Conservation (phyloP, 2,329 filamentous ascomycete species). For the Ambrosiella xylebori region DNA sequence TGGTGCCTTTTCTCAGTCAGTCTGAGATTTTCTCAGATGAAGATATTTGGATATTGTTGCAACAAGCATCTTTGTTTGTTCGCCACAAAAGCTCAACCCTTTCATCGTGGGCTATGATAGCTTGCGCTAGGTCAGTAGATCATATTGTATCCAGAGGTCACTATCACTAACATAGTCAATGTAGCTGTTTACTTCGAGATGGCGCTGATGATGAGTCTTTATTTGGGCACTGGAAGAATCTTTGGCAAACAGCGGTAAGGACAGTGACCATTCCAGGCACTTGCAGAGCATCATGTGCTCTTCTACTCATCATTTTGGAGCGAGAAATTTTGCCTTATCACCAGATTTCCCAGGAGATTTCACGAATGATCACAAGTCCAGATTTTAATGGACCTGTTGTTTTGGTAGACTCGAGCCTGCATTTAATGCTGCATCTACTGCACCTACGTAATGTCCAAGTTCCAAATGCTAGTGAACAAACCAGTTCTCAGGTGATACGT, state of each 20-base stretch:
- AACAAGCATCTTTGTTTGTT: slow-evolving; percentile 38
- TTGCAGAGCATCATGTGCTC: slow-evolving; percentile 59
- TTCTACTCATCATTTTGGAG: slow-evolving; percentile 52
- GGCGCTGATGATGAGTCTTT: slow-evolving; percentile 10
- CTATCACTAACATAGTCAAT: slow-evolving; percentile 14
- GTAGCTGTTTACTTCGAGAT: slow-evolving; percentile 19
- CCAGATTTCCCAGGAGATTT: slow-evolving; percentile 49
- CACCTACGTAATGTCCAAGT: slow-evolving; percentile 48
- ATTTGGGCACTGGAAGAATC: slow-evolving; percentile 43
- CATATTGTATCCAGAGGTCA: neutral
- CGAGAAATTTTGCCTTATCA: slow-evolving; percentile 49
- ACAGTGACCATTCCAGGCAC: slow-evolving; percentile 51
- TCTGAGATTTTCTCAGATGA: slow-evolving; percentile 29
- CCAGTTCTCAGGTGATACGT: slow-evolving; percentile 53
- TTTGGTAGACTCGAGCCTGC: slow-evolving; percentile 62
- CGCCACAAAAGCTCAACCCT: slow-evolving; percentile 51
- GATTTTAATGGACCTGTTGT: slow-evolving; percentile 67
- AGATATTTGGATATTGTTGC: slow-evolving; percentile 37
- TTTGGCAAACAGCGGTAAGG: slow-evolving; percentile 60
- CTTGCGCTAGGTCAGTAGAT: slow-evolving; percentile 51
- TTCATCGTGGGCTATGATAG: slow-evolving; percentile 70
- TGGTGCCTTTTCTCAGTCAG: slow-evolving; percentile 39
- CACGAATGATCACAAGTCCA: slow-evolving; percentile 55
- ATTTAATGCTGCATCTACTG: slow-evolving; percentile 54
- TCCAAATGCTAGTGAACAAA: slow-evolving; percentile 48